These are phyloP conservation scores for Berberis thunbergii DNA, from an alignment of 164 flowering plant genomes.

Conservation along the genomic window DNA sequence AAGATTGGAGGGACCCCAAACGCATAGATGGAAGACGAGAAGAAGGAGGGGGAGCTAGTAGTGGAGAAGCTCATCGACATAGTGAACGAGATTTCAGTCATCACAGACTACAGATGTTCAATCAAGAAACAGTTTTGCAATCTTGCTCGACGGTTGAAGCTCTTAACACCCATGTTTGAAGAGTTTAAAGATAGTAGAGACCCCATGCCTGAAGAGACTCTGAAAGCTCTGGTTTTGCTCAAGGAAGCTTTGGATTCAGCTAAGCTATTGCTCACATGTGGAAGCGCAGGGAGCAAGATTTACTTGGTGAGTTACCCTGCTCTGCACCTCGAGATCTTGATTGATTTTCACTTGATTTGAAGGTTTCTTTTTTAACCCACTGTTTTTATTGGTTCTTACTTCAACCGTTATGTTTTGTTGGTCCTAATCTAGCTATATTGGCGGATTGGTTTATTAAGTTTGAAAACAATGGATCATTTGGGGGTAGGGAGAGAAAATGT, in stretches of 20 bases:
- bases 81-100: constrained; percentile 50
- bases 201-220: constrained; percentile 28
- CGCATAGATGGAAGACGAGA: not conserved
- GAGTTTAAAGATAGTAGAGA: constrained; percentile 66
- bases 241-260: constrained; percentile 43
- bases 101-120: constrained; percentile 47
- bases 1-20: not conserved
- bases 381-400: no score
- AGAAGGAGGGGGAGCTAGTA: constrained; percentile 24
- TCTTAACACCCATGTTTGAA: constrained; percentile 80
- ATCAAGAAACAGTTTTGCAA: constrained; percentile 74
- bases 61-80: constrained; percentile 39
- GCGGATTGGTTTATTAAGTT: no score
- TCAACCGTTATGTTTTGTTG: no score
- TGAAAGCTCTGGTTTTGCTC: constrained; percentile 28
- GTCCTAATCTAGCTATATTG: no score
- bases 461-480: no score
- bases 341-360: no score
- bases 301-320: constrained; percentile 46
- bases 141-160: constrained; percentile 73
- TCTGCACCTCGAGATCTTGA: no score
- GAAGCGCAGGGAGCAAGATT: constrained; percentile 77
- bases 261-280: constrained; percentile 59
- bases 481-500: no score
- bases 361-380: no score